A percentile compares a stretch with the other conserved stretches of the same genome.
Evolutionary conservation across 306 rosid genomes (phyloP).

Genomic region (Glycine tomentella): DNA sequence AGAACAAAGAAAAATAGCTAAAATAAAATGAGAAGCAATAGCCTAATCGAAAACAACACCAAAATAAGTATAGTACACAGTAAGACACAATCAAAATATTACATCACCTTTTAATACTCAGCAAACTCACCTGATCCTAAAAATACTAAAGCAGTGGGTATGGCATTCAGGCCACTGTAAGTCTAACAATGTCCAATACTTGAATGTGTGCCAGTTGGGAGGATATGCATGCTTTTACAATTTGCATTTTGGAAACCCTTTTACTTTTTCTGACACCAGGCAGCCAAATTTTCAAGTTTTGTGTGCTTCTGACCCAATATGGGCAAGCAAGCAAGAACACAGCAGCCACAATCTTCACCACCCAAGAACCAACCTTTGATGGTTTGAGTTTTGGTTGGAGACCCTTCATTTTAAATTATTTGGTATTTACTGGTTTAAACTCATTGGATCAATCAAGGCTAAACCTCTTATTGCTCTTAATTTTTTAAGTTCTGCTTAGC

Average conservation of each 20-base stretch:
- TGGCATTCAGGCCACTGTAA: not conserved
- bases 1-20: not conserved
- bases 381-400: too few relatives aligned
- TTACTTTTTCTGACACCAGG: not conserved
- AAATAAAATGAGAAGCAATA: slow-evolving; percentile 16
- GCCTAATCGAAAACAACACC: slow-evolving; percentile 4
- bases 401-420: too few relatives aligned
- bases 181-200: not conserved
- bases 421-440: too few relatives aligned
- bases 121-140: not conserved
- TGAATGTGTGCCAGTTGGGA: not conserved
- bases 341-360: too few relatives aligned
- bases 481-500: too few relatives aligned
- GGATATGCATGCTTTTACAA: not conserved
- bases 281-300: too few relatives aligned
- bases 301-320: too few relatives aligned
- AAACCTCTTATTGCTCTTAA: too few relatives aligned
- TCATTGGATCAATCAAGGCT: too few relatives aligned
- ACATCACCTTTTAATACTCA: not conserved
- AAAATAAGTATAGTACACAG: not conserved
- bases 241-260: not conserved
- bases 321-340: too few relatives aligned
- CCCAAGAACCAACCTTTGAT: too few relatives aligned
- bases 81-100: not conserved
- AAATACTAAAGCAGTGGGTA: not conserved